Evolutionary conservation across 1,284 basidiomycete genomes (phyloP), one percentile per base, ranked within the genome.

Genomic region (Peniophora sp.): DNA sequence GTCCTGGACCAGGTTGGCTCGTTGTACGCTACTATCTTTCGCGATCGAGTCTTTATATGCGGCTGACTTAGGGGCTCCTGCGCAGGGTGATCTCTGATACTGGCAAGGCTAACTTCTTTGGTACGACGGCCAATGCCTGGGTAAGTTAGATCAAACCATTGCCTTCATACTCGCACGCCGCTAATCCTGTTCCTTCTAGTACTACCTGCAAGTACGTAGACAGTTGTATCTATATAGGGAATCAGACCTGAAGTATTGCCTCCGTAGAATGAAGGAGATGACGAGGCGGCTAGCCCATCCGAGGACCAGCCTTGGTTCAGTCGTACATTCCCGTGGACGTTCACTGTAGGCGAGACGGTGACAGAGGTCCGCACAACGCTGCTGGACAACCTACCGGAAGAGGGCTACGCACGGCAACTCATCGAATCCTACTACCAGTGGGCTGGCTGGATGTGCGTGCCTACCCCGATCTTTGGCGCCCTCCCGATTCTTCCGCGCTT

Each of bases 391-490:
- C 65, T 85, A 16, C 83, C 82, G 14, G 65, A 69, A 25, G 59
- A 62, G 19, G 55, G 63, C 19, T 63, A 66, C 32, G 78, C 81
- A 2, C 69, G 67, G 55, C 65, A 63, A 23, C 65, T 81, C 45
- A 68, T 69, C 50, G 68, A 73, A 38, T 66, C 73, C 24, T 85
- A 85, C 64, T 85, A 74, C 63, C 72, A 73, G 58, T 77, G 83
- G 61, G 81, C 79, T 53, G 78, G 79, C 52, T 85, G 81, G 81
- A 81, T 84, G 82, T 82, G 62, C 55, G 79, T 75, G 39, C 53
- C 44, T 24, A n/a, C n/a, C n/a, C n/a, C n/a, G n/a, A n/a, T n/a
- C n/a, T n/a, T n/a, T n/a, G n/a, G n/a, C n/a, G n/a, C n/a, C n/a
- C n/a, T 50, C 47, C 52, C 56, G 43, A 46, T 52, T 48, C 47